Conservation (phyloP, 192 early-diverging fungal species). For the Coemansia sp. region DNA sequence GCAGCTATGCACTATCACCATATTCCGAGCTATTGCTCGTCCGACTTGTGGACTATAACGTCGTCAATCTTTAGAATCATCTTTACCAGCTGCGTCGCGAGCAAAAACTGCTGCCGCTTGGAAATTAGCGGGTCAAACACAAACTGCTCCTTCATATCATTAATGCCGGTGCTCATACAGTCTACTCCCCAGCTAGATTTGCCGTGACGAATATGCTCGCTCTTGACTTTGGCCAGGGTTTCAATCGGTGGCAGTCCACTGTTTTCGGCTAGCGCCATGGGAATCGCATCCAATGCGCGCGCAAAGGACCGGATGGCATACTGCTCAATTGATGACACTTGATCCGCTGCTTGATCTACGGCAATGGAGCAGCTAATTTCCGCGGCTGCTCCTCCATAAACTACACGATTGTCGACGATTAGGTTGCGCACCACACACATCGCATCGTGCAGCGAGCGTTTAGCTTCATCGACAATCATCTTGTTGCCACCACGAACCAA, state of each 20-base stretch:
- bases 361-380: slow-evolving; percentile 96
- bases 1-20: not conserved
- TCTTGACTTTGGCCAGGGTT: slow-evolving; percentile 93
- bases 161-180: slow-evolving; percentile 87
- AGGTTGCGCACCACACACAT: slow-evolving; percentile 99
- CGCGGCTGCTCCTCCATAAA: slow-evolving; percentile 98
- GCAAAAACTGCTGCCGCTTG: slow-evolving; percentile 96
- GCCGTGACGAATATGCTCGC: slow-evolving; percentile 81
- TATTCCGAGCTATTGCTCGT: slow-evolving; percentile 17
- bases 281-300: slow-evolving; percentile 90
- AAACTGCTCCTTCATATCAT: slow-evolving; percentile 96
- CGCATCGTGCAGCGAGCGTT: slow-evolving; percentile 95
- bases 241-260: slow-evolving; percentile 96
- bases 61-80: slow-evolving; percentile 98
- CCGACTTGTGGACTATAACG: slow-evolving; percentile 60
- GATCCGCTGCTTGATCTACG: slow-evolving; percentile 86
- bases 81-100: slow-evolving; percentile 98
- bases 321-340: slow-evolving; percentile 90
- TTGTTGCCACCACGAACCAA: slow-evolving; percentile 99
- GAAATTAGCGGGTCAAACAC: slow-evolving; percentile 99
- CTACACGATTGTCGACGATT: slow-evolving; percentile 94
- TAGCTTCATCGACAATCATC: slow-evolving; percentile 99
- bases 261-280: slow-evolving; percentile 94
- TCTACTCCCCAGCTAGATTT: slow-evolving; percentile 93
- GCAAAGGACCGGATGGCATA: slow-evolving; percentile 99